Conservation (phyloP, 768 basidiomycete species). For the Boletus rubropictus region DNA sequence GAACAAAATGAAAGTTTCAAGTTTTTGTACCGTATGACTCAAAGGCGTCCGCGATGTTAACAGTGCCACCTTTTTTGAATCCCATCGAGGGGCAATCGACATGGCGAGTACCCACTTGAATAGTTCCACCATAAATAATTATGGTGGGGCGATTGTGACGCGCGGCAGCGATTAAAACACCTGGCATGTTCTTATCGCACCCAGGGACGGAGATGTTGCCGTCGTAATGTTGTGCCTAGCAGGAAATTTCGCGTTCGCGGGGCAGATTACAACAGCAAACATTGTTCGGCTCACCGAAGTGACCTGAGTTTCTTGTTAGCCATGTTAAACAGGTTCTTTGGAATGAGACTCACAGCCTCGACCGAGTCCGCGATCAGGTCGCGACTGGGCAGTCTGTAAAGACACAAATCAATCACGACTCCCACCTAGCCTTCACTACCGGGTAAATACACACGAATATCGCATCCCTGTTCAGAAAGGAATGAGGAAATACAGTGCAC, state of each 20-base stretch:
- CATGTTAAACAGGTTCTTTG: not conserved
- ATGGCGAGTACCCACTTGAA: conserved; percentile 68
- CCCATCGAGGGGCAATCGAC: conserved; percentile 79
- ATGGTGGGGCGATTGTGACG: conserved; percentile 86
- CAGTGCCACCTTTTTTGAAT: conserved; percentile 69
- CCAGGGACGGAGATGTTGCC: conserved; percentile 83
- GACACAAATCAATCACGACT: not conserved
- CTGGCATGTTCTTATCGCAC: conserved; percentile 93
- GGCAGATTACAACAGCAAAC: not conserved
- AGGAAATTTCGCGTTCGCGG: not conserved
- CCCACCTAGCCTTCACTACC: not conserved
- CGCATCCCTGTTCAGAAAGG: conserved; percentile 58
- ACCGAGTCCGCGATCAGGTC: conserved; percentile 89
- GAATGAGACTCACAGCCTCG: conserved; percentile 52
- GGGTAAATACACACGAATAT: conserved; percentile 57
- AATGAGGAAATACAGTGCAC: not conserved
- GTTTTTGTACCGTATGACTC: conserved; percentile 64
- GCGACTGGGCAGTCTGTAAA: conserved; percentile 67
- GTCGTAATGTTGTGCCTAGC: conserved; percentile 81
- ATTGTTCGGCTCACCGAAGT: conserved; percentile 40
- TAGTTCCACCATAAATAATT: conserved; percentile 83
- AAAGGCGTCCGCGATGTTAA: conserved; percentile 80
- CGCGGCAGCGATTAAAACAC: conserved; percentile 78
- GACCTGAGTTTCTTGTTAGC: conserved; percentile 36
- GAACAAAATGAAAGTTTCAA: not conserved